Evolutionary conservation across 2,329 filamentous ascomycete species (phyloP).

Genomic region (Lojkania enalia): DNA sequence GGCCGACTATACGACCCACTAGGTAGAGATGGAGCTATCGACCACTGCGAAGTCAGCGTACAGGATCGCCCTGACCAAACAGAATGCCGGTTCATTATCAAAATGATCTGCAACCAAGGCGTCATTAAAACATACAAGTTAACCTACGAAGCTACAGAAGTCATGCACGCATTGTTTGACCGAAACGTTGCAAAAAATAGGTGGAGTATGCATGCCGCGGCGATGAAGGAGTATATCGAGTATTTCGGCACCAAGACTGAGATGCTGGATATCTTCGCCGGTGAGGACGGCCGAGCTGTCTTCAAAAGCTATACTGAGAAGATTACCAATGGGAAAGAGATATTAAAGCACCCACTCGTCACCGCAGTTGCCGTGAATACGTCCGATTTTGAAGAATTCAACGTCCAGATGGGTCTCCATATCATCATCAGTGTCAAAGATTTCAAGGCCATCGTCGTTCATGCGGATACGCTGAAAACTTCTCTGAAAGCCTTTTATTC

Average conservation of each 20-base stretch:
- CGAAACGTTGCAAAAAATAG: conserved; percentile 65
- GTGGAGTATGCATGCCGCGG: conserved; percentile 73
- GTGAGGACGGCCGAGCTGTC: conserved; percentile 67
- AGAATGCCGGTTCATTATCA: conserved; percentile 74
- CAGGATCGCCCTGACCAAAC: conserved; percentile 69
- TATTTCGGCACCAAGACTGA: conserved; percentile 81
- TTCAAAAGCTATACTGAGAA: conserved; percentile 85
- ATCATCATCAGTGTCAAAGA: conserved; percentile 83
- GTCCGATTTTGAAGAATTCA: conserved; percentile 75
- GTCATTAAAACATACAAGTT: conserved; percentile 77
- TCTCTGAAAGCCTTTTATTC: conserved; percentile 71
- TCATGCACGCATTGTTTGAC: conserved; percentile 77
- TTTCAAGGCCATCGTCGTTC: conserved; percentile 76
- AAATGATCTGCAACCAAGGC: conserved; percentile 74
- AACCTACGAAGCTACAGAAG: conserved; percentile 73
- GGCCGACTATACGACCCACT: conserved; percentile 65
- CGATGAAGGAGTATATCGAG: conserved; percentile 74
- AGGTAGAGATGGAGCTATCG: conserved; percentile 70
- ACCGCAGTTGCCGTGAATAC: conserved; percentile 78
- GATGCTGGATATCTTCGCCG: conserved; percentile 74
- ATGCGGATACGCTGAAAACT: conserved; percentile 71
- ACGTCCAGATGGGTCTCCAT: conserved; percentile 74
- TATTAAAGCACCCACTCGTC: conserved; percentile 77
- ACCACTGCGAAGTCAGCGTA: conserved; percentile 73
- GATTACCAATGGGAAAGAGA: conserved; percentile 70